Evolutionary conservation across 768 basidiomycete genomes (phyloP).

Genomic region (Naganishia onofrii): DNA sequence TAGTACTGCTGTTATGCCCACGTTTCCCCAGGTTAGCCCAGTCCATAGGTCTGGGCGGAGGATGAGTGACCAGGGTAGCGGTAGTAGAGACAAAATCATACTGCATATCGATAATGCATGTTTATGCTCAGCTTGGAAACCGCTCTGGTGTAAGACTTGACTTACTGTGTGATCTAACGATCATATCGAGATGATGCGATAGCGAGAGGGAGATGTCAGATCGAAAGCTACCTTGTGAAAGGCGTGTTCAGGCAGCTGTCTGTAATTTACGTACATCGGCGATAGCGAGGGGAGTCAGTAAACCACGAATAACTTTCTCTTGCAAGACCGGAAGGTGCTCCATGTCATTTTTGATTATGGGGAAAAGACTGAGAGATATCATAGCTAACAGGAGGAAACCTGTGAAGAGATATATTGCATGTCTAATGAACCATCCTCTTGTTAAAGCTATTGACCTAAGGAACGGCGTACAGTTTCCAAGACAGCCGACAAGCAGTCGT

Average conservation of each 20-base stretch:
- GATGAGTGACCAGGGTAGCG: conserved; percentile 42
- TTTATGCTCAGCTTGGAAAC: not conserved
- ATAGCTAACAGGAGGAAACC: conserved; percentile 47
- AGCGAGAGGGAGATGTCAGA: not conserved
- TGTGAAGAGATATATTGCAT: conserved; percentile 2
- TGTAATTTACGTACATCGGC: conserved; percentile 9
- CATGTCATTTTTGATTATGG: conserved; percentile 15
- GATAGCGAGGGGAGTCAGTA: conserved; percentile 47
- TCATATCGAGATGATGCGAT: not conserved
- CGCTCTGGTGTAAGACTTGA: not conserved
- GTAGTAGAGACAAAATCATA: conserved; percentile 41
- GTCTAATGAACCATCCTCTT: not conserved
- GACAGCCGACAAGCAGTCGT: conserved; percentile 38
- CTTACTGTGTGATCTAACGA: conserved; percentile 18
- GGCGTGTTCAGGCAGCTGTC: not conserved
- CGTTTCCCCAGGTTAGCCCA: conserved; percentile 43
- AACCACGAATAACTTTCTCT: conserved; percentile 43
- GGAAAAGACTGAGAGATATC: conserved; percentile 29
- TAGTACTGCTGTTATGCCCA: conserved; percentile 42
- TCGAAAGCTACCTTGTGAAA: not conserved
- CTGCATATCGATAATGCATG: conserved; percentile 12
- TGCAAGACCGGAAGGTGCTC: not conserved
- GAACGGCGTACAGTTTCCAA: conserved; percentile 45
- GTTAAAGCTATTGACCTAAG: not conserved
- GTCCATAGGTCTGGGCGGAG: conserved; percentile 43